Base-by-base conservation (phyloP, 2,329 filamentous ascomycete species). In the Colletotrichum higginsianum region DNA sequence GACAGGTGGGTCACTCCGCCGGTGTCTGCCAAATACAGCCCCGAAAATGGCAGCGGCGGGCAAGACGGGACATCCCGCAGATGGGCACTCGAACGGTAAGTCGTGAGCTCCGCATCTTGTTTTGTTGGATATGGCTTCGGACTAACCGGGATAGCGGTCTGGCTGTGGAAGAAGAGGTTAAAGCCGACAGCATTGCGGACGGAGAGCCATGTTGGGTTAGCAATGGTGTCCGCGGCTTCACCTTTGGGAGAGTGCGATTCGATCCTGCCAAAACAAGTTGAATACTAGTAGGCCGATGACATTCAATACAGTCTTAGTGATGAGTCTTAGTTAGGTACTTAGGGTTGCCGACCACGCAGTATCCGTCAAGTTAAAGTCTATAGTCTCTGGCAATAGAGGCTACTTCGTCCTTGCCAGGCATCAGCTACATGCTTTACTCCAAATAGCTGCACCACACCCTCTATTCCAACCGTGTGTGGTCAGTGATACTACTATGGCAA, bases 181-280 rank as follows among this genome's bases (percentile, higher is more conserved):
- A 80, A n/a, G 84, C 84, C 2, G 82, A 86, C 15, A 90, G 90
- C 8, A 80, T 98, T 15, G 78, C 85, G 4, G 86, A 94, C 74
- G 93, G 92, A 1, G 95, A 98, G 80, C 87, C 91, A 64, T 93
- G 95, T 73, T 97, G 94, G 93, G 83, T 98, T 64, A 98, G 95
- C 80, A 98, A 96, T 80, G 95, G 93, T 0, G 92, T 96, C 1
- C 88, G 93, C 74, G 96, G 96, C 0, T 98, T 97, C 75, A 85
- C 91, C 15, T 84, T 80, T 68, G 89, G 87, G 0, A 83, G 75
- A 50, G 74, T 88, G 44, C 75, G 72, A 21, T 73, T 84, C 16
- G 65, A 67, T 4, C 63, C 64, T 9, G 49, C 69, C 30, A 57
- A 44, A 44, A 4, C 9, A 26, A 9, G 13, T 44, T 55, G 40